These are phyloP conservation scores for Rachicladosporium sp. DNA, from an alignment of 2,329 filamentous ascomycete species.

Conservation along the genomic window DNA sequence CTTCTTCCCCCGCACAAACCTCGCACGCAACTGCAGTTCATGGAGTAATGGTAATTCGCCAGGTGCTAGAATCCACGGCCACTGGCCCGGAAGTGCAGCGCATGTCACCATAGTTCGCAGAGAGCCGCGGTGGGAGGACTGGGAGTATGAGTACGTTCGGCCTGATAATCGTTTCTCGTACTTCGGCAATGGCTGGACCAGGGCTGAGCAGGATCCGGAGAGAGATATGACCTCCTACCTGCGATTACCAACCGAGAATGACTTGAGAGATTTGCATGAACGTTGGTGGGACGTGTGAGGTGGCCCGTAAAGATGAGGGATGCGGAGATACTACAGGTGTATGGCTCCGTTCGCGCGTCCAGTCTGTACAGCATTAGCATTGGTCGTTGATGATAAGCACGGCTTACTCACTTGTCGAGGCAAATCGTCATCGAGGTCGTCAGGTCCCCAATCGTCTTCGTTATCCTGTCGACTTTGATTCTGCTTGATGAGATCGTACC, in stretches of 20 bases:
- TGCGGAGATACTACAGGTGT: too few species aligned
- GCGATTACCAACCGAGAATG: slow-evolving; percentile 40
- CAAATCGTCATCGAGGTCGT: too few species aligned
- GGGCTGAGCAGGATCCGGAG: slow-evolving; percentile 41
- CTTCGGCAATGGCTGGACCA: slow-evolving; percentile 57
- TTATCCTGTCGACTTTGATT: too few species aligned
- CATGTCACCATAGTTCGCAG: slow-evolving; percentile 47
- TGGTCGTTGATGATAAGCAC: too few species aligned
- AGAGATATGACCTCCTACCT: slow-evolving; percentile 54
- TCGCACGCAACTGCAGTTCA: slow-evolving; percentile 51
- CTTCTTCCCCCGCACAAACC: slow-evolving; percentile 40
- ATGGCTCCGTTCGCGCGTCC: too few species aligned
- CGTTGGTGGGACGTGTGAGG: slow-evolving; percentile 41
- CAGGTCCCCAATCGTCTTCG: too few species aligned
- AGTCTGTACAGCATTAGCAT: too few species aligned
- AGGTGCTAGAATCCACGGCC: slow-evolving; percentile 51
- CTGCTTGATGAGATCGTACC: too few species aligned
- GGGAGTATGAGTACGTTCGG: slow-evolving; percentile 39
- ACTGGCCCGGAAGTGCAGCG: slow-evolving; percentile 57
- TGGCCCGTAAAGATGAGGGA: too few species aligned
- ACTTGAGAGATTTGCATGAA: slow-evolving; percentile 54
- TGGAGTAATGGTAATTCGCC: slow-evolving; percentile 55
- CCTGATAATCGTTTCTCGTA: slow-evolving; percentile 45
- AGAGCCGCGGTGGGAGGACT: slow-evolving; percentile 48
- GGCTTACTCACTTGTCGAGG: too few species aligned